phyloP scores from a whole-genome alignment of 352 stramenopile genomes.

The Phytophthora hibernalis region DNA sequence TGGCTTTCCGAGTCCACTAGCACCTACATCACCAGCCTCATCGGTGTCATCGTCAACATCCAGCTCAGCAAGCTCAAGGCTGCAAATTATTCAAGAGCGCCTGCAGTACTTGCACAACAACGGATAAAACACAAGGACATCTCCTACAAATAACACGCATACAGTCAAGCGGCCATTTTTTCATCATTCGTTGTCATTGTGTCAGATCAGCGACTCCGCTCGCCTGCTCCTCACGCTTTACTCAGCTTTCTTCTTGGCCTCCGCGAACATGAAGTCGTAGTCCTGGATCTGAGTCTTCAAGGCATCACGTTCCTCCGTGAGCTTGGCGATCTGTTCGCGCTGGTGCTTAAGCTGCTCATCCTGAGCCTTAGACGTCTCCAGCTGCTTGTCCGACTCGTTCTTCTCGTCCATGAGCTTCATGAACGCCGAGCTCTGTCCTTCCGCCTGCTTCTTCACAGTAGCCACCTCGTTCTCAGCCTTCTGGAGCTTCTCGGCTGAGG shows the following conservation, averaged over 20 bases:
- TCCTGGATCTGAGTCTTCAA: constrained; percentile 86
- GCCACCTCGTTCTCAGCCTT: constrained; percentile 57
- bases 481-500: constrained; percentile 46
- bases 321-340: constrained; percentile 49
- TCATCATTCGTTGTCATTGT: constrained; percentile 3
- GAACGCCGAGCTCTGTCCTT: constrained; percentile 78
- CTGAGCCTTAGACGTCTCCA: constrained; percentile 47
- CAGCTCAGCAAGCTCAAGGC: constrained; percentile 41
- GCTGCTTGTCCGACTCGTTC: constrained; percentile 59
- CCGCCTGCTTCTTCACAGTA: constrained; percentile 78
- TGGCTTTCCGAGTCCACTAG: constrained; percentile 15
- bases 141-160: background rate
- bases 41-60: constrained; percentile 39
- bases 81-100: constrained; percentile 73
- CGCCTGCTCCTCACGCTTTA: too few relatives aligned
- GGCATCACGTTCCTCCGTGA: constrained; percentile 70
- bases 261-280: constrained; percentile 91
- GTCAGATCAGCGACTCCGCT: background rate
- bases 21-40: constrained; percentile 32
- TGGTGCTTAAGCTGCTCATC: constrained; percentile 55
- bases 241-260: constrained; percentile 88
- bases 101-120: constrained; percentile 61
- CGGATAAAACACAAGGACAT: constrained; percentile 1
- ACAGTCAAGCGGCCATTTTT: constrained; percentile 12
- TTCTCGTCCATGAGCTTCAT: constrained; percentile 89